A percentile compares a stretch with the other conserved stretches of the same genome.
Evolutionary conservation across 257 asterid genomes (phyloP).

Genomic region (Primulina huaijiensis): DNA sequence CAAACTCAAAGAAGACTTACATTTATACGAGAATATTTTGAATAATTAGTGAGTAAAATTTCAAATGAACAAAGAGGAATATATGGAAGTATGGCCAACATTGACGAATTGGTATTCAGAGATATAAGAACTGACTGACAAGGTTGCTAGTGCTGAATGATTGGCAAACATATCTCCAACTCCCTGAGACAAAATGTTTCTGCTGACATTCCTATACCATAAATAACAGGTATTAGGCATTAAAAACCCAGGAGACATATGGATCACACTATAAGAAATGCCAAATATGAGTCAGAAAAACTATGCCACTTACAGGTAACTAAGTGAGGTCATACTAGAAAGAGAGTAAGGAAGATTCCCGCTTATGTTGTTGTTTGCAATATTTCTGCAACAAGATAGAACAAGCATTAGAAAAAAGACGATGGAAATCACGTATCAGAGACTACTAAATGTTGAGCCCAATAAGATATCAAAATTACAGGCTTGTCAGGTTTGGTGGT

Average conservation of each 20-base stretch:
- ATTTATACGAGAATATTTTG: neutral
- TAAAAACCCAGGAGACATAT: constrained; percentile 19
- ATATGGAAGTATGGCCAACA: neutral
- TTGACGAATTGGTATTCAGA: constrained; percentile 14
- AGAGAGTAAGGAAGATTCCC: constrained; percentile 84
- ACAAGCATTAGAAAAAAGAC: constrained; percentile 17
- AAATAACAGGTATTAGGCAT: constrained; percentile 26
- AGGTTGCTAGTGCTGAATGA: constrained; percentile 55
- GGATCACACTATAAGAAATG: constrained; percentile 24
- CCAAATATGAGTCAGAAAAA: constrained; percentile 16
- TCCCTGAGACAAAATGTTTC: constrained; percentile 57
- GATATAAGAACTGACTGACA: constrained; percentile 49
- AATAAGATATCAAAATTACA: constrained; percentile 48
- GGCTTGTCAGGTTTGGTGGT: constrained; percentile 80
- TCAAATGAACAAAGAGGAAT: neutral
- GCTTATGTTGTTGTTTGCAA: constrained; percentile 74
- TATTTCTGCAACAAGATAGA: constrained; percentile 59
- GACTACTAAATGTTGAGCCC: constrained; percentile 19
- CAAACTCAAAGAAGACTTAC: neutral
- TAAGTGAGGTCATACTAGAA: constrained; percentile 49
- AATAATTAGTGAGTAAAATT: neutral
- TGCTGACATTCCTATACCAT: constrained; percentile 72
- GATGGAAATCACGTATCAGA: constrained; percentile 18
- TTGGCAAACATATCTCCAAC: constrained; percentile 80
- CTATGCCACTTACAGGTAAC: constrained; percentile 65